phyloP scores from a whole-genome alignment of 2,329 filamentous ascomycete genomes.

The Trichophyton mentagrophytes region DNA sequence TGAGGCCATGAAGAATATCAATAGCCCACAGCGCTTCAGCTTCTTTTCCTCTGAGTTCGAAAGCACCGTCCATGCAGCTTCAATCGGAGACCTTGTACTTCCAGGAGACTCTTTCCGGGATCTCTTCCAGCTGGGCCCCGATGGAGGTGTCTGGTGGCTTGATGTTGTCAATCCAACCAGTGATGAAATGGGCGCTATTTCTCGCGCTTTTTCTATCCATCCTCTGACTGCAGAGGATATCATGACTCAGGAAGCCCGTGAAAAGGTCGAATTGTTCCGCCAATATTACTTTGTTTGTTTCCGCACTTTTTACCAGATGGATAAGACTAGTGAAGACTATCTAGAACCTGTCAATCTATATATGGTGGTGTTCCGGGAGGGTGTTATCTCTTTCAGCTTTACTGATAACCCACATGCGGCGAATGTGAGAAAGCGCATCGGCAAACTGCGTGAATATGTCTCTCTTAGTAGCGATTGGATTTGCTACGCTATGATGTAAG shows the following conservation, averaged over 20 bases:
- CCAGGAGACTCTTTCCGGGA: slow-evolving; percentile 82
- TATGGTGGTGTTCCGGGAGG: slow-evolving; percentile 91
- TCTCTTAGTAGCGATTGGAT: slow-evolving; percentile 95
- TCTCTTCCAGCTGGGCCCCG: slow-evolving; percentile 59
- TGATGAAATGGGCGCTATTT: slow-evolving; percentile 76
- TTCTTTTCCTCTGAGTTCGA: slow-evolving; percentile 96
- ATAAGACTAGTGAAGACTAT: slow-evolving; percentile 66
- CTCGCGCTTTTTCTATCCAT: slow-evolving; percentile 90
- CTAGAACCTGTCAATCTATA: slow-evolving; percentile 95
- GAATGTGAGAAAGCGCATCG: slow-evolving; percentile 83
- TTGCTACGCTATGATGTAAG: slow-evolving; percentile 92
- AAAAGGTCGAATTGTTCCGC: slow-evolving; percentile 96
- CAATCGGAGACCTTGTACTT: slow-evolving; percentile 75
- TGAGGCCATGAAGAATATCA: slow-evolving; percentile 29
- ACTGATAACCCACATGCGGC: slow-evolving; percentile 73
- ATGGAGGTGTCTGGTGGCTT: slow-evolving; percentile 94
- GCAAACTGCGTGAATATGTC: slow-evolving; percentile 86
- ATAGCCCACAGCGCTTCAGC: slow-evolving; percentile 71
- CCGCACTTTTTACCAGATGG: slow-evolving; percentile 76
- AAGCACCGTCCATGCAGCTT: slow-evolving; percentile 79
- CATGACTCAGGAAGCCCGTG: slow-evolving; percentile 82
- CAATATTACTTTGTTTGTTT: slow-evolving; percentile 98
- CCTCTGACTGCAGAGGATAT: slow-evolving; percentile 95
- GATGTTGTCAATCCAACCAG: slow-evolving; percentile 84
- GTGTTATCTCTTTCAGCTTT: slow-evolving; percentile 90